Evolutionary conservation across 352 stramenopile genomes (phyloP), one percentile per base, ranked within the genome.

Genomic region (Globisporangium nagaii): DNA sequence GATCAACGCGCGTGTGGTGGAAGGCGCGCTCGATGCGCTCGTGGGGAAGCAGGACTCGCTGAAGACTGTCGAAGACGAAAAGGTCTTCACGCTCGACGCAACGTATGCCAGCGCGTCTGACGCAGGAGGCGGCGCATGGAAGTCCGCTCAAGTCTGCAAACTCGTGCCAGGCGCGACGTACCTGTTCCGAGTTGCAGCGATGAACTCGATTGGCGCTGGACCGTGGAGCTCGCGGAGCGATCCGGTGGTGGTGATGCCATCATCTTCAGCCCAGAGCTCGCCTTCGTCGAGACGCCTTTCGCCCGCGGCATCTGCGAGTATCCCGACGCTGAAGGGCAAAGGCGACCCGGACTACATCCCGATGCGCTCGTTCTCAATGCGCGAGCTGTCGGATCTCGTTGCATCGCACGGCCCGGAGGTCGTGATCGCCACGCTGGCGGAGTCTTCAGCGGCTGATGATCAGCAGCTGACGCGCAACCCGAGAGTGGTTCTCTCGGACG

Each of bases 141-240:
- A 71, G 17, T 68, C 48, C 6, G 63, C 65, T 0, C 53, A 48
- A 6, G 53, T 90, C 17, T 90, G 78, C 31, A 70, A 74, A 13
- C 53, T 90, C 10, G 59, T 86, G 31, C 65, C 76, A 34, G 62
- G 59, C 1, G 43, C 58, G 8, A 56, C 28, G 2, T 85, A 88
- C 46, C 65, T 65, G 4, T 68, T 93, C 50, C 79, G 76, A 9
- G 65, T 90, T 32, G 79, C 81, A 0, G 84, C 79, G 3, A 75
- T 84, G 40, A 91, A 91, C 57, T 46, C 44, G n/a, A 58, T 90
- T 28, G 77, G 81, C 24, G 54, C 62, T n/a, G 67, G 79, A 2
- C 13, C 54, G 9, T 90, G 80, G 74, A 91, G 73, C 36, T 42
- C 59, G 3, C 50, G 54, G 2, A 89, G 79, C 28, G 56, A 59